Evolutionary conservation across 1,284 basidiomycete genomes (phyloP).

Genomic region (Leccinum pachyderme): DNA sequence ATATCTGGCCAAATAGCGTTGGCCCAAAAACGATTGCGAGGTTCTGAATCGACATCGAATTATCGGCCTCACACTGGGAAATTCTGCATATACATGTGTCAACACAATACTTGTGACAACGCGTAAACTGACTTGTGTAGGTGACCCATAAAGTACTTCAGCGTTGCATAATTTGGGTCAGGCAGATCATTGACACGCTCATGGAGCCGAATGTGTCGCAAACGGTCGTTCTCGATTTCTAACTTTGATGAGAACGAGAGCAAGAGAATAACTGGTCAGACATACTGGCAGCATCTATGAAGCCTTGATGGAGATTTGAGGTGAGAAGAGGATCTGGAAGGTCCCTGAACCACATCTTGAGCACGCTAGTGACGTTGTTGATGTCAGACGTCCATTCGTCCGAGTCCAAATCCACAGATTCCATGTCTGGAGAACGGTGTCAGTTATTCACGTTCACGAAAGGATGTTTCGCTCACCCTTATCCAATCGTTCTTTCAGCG

Average conservation of each 20-base stretch:
- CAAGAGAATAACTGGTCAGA: conserved; percentile 17
- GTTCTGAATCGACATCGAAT: conserved; percentile 94
- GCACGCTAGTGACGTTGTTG: conserved; percentile 90
- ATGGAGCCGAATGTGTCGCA: conserved; percentile 93
- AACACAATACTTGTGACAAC: neutral
- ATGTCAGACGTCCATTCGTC: conserved; percentile 92
- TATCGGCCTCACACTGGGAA: conserved; percentile 69
- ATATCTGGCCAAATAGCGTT: conserved; percentile 74
- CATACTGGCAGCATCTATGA: conserved; percentile 94
- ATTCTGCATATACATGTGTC: conserved; percentile 50
- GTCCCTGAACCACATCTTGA: conserved; percentile 97
- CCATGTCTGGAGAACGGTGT: conserved; percentile 61
- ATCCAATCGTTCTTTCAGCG: conserved; percentile 84
- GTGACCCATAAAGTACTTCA: conserved; percentile 96
- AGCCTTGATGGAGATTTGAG: conserved; percentile 79
- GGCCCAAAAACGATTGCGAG: conserved; percentile 97
- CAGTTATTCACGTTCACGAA: conserved; percentile 4
- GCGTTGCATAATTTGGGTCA: conserved; percentile 96
- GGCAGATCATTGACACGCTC: conserved; percentile 97
- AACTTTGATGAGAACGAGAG: conserved; percentile 10
- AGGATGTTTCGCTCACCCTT: conserved; percentile 51
- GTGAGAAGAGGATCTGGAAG: conserved; percentile 94
- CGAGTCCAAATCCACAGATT: conserved; percentile 81
- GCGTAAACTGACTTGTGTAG: conserved; percentile 65
- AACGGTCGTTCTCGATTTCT: conserved; percentile 92